Conservation (phyloP, 805 yeast genomes). For the Kockiozyma suomiensis region DNA sequence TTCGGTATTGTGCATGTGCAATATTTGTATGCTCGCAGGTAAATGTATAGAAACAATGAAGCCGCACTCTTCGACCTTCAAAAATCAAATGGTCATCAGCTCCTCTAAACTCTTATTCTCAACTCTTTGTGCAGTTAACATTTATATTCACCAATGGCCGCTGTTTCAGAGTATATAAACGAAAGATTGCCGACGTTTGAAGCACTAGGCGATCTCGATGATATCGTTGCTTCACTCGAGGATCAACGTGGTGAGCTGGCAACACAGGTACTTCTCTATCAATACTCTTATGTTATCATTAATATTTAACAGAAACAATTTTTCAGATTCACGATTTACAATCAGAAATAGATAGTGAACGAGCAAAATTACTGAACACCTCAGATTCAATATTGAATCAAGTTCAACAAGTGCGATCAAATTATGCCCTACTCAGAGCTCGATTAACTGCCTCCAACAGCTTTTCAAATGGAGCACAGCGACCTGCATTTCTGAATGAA, state of each 20-base stretch:
- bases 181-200: conserved; percentile 18
- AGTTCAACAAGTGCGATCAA: background rate
- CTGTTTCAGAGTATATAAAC: conserved; percentile 26
- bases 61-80: too few species aligned
- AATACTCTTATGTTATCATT: background rate
- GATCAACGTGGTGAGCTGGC: conserved; percentile 19
- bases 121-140: too few species aligned
- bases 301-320: background rate
- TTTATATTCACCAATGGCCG: conserved; percentile 11
- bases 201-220: conserved; percentile 19
- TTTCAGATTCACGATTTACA: conserved; percentile 20
- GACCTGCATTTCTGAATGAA: conserved; percentile 15
- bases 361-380: background rate
- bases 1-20: too few species aligned
- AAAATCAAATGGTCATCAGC: too few species aligned
- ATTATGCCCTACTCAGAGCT: conserved; percentile 11
- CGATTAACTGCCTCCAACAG: conserved; percentile 5
- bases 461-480: background rate
- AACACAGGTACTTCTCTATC: background rate
- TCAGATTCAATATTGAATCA: conserved; percentile 10
- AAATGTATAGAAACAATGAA: too few species aligned
- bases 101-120: too few species aligned
- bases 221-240: conserved; percentile 23
- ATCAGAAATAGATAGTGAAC: conserved; percentile 11
- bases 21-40: too few species aligned